These are phyloP conservation scores for Salix viminalis DNA, from an alignment of 345 rosid genomes.

Conservation along the genomic window DNA sequence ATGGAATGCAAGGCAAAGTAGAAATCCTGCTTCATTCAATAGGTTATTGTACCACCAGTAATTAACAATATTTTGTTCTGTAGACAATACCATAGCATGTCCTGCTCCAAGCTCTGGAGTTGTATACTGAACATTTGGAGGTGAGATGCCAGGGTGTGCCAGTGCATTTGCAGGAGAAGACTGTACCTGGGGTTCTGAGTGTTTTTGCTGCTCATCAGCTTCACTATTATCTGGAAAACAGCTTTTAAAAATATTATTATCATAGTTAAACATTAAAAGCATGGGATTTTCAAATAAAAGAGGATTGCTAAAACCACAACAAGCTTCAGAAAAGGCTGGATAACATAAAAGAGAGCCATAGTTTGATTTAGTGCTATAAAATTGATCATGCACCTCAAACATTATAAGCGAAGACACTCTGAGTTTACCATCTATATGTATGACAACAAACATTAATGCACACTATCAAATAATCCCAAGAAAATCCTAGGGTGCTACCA, in stretches of 20 bases:
- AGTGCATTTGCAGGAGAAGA: conserved; percentile 42
- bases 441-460: not conserved
- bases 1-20: not conserved
- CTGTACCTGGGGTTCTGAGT: conserved; percentile 41
- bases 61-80: not conserved
- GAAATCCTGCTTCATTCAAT: not conserved
- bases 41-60: not conserved
- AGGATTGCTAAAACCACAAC: not conserved
- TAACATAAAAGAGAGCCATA: not conserved
- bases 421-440: not conserved
- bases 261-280: not conserved
- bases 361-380: not conserved
- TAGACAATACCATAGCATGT: conserved; percentile 54
- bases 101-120: conserved; percentile 46
- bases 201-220: conserved; percentile 61
- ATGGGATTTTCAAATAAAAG: not conserved
- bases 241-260: conserved; percentile 6
- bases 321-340: not conserved
- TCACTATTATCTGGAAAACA: conserved; percentile 53
- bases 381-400: not conserved
- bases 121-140: conserved; percentile 48
- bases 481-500: too few species aligned
- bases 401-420: not conserved
- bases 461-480: not conserved
- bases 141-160: conserved; percentile 46